A percentile compares a stretch with the other conserved stretches of the same genome.
These are phyloP conservation scores for Ananas comosus DNA, from an alignment of 176 grass and related monocot species.

Conservation along the genomic window DNA sequence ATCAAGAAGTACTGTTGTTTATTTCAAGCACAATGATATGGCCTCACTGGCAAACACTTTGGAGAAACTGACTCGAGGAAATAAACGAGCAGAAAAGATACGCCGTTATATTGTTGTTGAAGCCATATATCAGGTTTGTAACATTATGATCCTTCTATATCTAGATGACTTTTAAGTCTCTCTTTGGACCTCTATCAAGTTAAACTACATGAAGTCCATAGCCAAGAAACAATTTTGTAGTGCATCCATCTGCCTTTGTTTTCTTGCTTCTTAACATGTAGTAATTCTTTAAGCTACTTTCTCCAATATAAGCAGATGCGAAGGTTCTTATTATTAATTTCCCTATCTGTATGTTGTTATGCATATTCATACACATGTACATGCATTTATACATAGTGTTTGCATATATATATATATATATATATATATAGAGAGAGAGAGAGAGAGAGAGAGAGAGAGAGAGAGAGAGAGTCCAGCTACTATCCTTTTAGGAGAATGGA, in stretches of 20 bases:
- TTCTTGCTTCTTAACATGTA: neutral
- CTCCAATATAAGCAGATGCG: neutral
- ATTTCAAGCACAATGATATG: constrained; percentile 99
- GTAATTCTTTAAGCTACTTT: neutral
- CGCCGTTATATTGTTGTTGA: constrained; percentile 98
- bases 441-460: no score
- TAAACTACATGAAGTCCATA: constrained; percentile 14
- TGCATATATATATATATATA: no score
- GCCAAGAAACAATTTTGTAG: neutral
- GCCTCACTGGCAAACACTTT: constrained; percentile 66
- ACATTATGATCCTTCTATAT: constrained; percentile 10
- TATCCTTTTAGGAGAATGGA: no score
- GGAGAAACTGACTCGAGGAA: constrained; percentile 69
- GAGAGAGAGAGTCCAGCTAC: no score
- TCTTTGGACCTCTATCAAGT: constrained; percentile 12
- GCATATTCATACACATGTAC: no score
- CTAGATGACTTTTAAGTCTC: neutral
- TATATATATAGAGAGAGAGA: no score
- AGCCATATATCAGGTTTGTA: constrained; percentile 83
- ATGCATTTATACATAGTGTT: no score
- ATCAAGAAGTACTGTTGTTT: constrained; percentile 84
- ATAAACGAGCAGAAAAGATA: constrained; percentile 69
- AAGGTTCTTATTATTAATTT: neutral
- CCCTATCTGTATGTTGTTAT: neutral
- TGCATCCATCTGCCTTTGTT: neutral